These are phyloP conservation scores for Auxenochlorella protothecoides DNA, from an alignment of 139 green algal species.

Conservation along the genomic window DNA sequence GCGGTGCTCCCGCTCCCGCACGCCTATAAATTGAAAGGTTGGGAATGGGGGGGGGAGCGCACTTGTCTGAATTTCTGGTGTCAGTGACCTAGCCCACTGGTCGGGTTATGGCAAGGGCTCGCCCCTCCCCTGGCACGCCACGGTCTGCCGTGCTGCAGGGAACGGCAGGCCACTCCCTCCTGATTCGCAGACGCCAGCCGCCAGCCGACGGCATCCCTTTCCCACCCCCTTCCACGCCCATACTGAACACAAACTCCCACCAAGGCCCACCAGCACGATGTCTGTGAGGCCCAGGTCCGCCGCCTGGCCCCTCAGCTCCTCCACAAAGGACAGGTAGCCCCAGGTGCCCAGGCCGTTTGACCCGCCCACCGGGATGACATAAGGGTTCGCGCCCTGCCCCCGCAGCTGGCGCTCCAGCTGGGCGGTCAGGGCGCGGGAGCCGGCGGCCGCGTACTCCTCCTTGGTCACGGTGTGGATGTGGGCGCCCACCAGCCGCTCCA, in stretches of 20 bases:
- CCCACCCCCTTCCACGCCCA: too few relatives aligned
- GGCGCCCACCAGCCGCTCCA: constrained; percentile 73
- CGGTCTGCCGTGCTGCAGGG: too few relatives aligned
- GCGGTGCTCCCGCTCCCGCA: constrained; percentile 83
- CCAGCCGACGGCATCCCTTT: too few relatives aligned
- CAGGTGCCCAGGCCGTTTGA: constrained; percentile 28
- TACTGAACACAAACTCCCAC: background rate
- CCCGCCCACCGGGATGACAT: constrained; percentile 81
- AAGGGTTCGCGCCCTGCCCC: constrained; percentile 59
- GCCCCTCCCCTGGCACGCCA: too few relatives aligned
- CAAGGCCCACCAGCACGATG: constrained; percentile 52
- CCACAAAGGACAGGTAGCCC: constrained; percentile 76
- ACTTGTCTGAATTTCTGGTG: background rate
- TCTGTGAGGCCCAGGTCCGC: constrained; percentile 42
- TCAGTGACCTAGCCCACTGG: too few relatives aligned
- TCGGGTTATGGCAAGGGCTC: too few relatives aligned
- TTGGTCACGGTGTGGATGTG: constrained; percentile 75
- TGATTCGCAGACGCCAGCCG: too few relatives aligned
- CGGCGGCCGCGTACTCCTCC: constrained; percentile 72
- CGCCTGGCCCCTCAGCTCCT: constrained; percentile 68
- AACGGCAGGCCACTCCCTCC: too few relatives aligned
- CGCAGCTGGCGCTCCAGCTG: constrained; percentile 47
- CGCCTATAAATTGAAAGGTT: constrained; percentile 36
- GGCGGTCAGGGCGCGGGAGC: constrained; percentile 41
- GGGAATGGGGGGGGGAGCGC: background rate